A percentile compares a stretch with the other conserved stretches of the same genome.
Conservation (phyloP, 1,139 yeast species). For the Candida frijolesensis region DNA sequence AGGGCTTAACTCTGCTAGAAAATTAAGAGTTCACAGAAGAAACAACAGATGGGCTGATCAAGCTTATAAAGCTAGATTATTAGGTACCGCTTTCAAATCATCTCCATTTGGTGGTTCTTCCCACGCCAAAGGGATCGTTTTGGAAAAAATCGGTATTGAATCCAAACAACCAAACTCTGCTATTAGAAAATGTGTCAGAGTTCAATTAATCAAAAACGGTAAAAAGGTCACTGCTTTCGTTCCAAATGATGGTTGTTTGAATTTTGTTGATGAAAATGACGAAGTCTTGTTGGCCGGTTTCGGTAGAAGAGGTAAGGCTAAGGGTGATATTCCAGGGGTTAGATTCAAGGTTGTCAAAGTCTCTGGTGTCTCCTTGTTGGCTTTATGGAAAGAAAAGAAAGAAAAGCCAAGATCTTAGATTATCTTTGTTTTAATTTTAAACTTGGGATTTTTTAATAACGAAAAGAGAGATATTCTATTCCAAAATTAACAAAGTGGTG, state of each 20-base stretch:
- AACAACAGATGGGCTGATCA: conserved; percentile 99
- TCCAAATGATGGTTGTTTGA: conserved; percentile 99
- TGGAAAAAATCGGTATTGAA: conserved; percentile 99
- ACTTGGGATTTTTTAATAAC: conserved; percentile 3
- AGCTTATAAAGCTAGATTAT: conserved; percentile 96
- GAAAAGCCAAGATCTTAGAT: conserved; percentile 99
- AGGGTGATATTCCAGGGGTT: conserved; percentile 99
- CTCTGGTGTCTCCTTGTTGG: conserved; percentile 99
- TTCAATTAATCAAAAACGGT: conserved; percentile 99
- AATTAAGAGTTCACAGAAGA: conserved; percentile 99
- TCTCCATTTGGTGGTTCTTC: conserved; percentile 99
- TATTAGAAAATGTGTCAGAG: conserved; percentile 99
- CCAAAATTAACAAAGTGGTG: not conserved
- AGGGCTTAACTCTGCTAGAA: conserved; percentile 99
- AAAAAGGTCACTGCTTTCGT: conserved; percentile 99
- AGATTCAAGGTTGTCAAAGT: conserved; percentile 99
- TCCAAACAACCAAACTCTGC: conserved; percentile 99
- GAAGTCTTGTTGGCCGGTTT: conserved; percentile 99
- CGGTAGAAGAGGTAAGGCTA: conserved; percentile 99
- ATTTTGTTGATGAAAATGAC: conserved; percentile 99
- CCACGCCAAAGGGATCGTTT: conserved; percentile 99
- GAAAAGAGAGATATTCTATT: conserved; percentile 3
- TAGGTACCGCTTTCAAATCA: conserved; percentile 99
- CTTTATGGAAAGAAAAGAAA: conserved; percentile 99
- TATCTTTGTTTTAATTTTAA: not conserved